Evolutionary conservation across 1,284 basidiomycete genomes (phyloP), one percentile per base, ranked within the genome.

Genomic region (Apiotrichum laibachii): DNA sequence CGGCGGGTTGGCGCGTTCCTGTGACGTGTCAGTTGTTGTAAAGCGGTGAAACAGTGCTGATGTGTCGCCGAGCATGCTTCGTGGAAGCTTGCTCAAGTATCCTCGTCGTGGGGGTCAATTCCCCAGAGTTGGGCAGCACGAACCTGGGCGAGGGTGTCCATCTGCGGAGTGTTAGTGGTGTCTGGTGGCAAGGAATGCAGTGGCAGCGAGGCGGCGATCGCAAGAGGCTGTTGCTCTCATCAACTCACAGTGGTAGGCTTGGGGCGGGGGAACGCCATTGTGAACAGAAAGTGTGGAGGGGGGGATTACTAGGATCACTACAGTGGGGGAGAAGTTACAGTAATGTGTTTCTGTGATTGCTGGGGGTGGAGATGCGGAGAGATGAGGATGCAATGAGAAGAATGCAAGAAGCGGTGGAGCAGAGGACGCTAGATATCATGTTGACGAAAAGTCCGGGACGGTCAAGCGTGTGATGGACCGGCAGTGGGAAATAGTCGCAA

Each of bases 1-100:
- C 12, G 81, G 79, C 19, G 81, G 79, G 66, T 81, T 80, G 34
- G 72, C 74, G 34, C 81, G 72, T 70, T 82, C 81, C 76, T 78
- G 47, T 39, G 37, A 50, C 34, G 21, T 15, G 47, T 55, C 42
- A 58, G 54, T 35, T 13, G 43, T 9, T 11, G 18, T 21, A n/a
- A 31, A 7, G 26, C 26, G 8, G 43, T 44, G 43, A 44, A 44
- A 44, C 43, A n/a, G 15, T 15, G 33, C 15, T 31, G 15, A 50
- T 22, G 13, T 46, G 53, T n/a, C 19, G 34, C 12, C 13, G 19
- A 18, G 19, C 12, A 34, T 33, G 34, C 42, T 31, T 31, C 26
- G 26, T 18, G 45, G 21, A n/a, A 33, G 40, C 44, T 15, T 15
- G 37, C 33, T n/a, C 18, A 21, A 21, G 19, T 16, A 31, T 18